Percentiles rank a stretch among this genome's conserved stretches.
Conservation (phyloP, 768 basidiomycete species). For the Stropharia rugosoannulata region DNA sequence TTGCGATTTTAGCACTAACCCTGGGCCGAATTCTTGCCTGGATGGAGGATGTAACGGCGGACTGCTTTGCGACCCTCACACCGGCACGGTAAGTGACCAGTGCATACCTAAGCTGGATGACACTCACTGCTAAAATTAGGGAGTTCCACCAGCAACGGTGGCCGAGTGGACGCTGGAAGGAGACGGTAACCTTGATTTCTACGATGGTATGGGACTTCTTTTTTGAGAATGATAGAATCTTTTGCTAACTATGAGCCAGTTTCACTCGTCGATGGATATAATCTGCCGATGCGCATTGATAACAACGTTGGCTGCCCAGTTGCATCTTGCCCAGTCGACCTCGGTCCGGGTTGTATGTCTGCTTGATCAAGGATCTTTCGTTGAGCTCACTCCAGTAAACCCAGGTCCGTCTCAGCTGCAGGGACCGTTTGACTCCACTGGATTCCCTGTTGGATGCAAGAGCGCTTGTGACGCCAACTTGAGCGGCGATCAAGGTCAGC, state of each 20-base stretch:
- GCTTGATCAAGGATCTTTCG: not conserved
- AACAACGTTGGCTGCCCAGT: constrained; percentile 55
- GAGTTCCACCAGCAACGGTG: constrained; percentile 64
- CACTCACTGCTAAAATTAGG: constrained; percentile 22
- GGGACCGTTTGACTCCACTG: constrained; percentile 51
- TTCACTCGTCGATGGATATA: constrained; percentile 66
- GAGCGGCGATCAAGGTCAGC: constrained; percentile 38
- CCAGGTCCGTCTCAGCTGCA: constrained; percentile 49
- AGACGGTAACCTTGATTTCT: constrained; percentile 46
- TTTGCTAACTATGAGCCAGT: constrained; percentile 31
- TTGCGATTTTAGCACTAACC: constrained; percentile 57
- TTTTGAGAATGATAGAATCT: not conserved
- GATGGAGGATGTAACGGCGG: constrained; percentile 74
- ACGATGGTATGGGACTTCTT: constrained; percentile 48
- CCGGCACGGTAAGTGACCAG: constrained; percentile 43
- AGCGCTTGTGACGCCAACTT: constrained; percentile 53
- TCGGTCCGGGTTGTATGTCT: constrained; percentile 41
- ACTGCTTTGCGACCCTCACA: constrained; percentile 49
- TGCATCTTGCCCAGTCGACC: constrained; percentile 61
- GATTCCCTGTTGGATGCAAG: constrained; percentile 61
- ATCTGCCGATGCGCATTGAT: constrained; percentile 57
- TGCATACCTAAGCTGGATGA: not conserved
- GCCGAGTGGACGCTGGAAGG: constrained; percentile 64
- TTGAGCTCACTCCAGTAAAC: not conserved
- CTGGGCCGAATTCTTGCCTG: constrained; percentile 58